Base-by-base conservation (phyloP, 2,329 filamentous ascomycete species). In the Cladosporium sp. region DNA sequence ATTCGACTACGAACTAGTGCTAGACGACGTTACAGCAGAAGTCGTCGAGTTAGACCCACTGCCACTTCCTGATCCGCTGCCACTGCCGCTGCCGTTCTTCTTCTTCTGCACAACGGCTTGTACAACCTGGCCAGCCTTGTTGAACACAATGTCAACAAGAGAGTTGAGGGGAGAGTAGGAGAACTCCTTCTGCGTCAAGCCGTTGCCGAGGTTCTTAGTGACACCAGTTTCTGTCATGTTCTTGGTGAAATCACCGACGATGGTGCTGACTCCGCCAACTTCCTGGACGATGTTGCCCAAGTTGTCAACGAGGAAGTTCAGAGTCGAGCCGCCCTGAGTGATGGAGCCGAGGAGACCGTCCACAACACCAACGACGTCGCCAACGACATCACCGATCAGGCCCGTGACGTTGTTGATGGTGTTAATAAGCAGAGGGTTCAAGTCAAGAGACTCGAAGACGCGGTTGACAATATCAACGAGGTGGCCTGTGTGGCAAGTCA, bases 281-380 rank as follows among this genome's bases (percentile, higher is more conserved):
- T 87, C 82, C 71, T 88, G 86, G 1, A 88, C 85, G 68, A 88
- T 88, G 70, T 88, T 88, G 41, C 86, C 86, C 0, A 88, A 78
- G 71, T 88, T 88, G 75, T 88, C 86, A 68, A 88, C 72, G 32
- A 74, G 41, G 64, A 73, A 74, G 55, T 83, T 86, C 74, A 85
- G 81, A 18, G 78, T 81, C 8, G 60, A 71, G 60, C 71, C 72
- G 44, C 85, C 84, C 68, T 86, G 84, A 2, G 85, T 84, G 68
- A 88, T 85, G 24, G 83, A 84, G 10, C 86, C 87, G 2, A 88
- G 80, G 36, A 88, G 77, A 0, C 86, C 85, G 69, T 88, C 86
- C 78, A 88, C 78, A 38, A 38, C 65, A 15, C 63, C 66, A 18
- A 65, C 71, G 36, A 69, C 70, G 55, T 41, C 74, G 70, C 58